Conservation (phyloP, 2,329 filamentous ascomycete species). For the Diaporthe batatas region DNA sequence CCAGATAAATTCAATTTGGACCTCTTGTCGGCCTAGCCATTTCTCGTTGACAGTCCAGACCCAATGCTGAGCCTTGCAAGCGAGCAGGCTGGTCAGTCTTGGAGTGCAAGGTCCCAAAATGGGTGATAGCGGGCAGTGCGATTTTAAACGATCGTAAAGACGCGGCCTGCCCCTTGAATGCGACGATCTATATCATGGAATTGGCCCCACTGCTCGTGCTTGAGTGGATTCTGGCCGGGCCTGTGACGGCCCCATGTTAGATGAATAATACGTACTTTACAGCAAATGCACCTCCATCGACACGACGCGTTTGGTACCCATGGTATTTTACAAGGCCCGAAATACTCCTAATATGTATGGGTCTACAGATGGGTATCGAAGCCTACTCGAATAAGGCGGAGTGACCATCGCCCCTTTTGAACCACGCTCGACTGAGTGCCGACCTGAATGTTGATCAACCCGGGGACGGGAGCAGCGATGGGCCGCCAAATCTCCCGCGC, state of each 20-base stretch:
- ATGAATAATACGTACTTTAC: slow-evolving; percentile 23
- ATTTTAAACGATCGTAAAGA: background rate
- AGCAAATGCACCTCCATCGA: background rate
- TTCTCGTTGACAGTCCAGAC: background rate
- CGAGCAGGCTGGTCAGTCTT: background rate
- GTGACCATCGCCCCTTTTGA: slow-evolving; percentile 31
- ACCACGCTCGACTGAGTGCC: slow-evolving; percentile 1
- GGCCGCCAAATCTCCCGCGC: slow-evolving; percentile 21
- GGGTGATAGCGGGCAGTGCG: slow-evolving; percentile 15
- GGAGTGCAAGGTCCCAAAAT: background rate
- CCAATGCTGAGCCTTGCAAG: background rate
- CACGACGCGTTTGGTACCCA: background rate
- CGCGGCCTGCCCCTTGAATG: slow-evolving; percentile 3
- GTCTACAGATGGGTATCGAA: background rate
- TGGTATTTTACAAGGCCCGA: slow-evolving; percentile 19
- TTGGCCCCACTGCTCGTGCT: slow-evolving; percentile 23
- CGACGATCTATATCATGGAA: slow-evolving; percentile 20
- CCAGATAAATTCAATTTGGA: background rate
- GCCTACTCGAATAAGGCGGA: slow-evolving; percentile 7
- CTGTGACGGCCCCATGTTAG: background rate
- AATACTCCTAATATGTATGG: background rate
- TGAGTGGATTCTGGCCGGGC: slow-evolving; percentile 23
- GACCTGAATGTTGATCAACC: slow-evolving; percentile 25
- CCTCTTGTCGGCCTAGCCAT: background rate
- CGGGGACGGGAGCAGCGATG: slow-evolving; percentile 15